Percentiles rank a stretch among this genome's conserved stretches.
phyloP scores from a whole-genome alignment of 345 rosid genomes.

The Corchorus olitorius region DNA sequence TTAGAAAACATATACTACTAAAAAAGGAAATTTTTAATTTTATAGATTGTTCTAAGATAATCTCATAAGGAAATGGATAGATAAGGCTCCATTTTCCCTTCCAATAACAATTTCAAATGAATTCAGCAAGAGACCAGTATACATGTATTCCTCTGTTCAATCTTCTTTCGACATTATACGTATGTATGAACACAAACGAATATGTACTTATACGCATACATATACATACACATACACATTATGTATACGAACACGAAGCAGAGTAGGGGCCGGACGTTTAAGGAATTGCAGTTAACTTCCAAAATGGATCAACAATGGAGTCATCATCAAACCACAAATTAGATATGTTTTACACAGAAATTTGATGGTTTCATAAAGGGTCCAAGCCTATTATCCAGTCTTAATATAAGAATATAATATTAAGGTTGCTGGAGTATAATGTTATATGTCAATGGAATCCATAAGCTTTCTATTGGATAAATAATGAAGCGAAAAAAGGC shows the following conservation, averaged over 20 bases:
- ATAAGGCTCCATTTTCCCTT: too few relatives aligned
- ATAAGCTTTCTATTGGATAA: constrained; percentile 19
- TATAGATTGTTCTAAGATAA: too few relatives aligned
- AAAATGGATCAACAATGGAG: background rate
- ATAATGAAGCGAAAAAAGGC: constrained; percentile 3
- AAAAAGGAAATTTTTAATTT: too few relatives aligned
- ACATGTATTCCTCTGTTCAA: background rate
- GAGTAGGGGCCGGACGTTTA: background rate
- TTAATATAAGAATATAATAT: background rate
- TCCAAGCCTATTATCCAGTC: background rate
- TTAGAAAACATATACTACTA: too few relatives aligned
- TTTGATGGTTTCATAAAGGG: background rate
- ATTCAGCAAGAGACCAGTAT: background rate
- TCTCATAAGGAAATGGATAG: too few relatives aligned
- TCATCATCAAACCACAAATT: background rate
- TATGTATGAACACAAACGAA: background rate
- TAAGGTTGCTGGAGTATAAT: background rate
- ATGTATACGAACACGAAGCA: background rate
- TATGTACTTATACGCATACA: too few relatives aligned
- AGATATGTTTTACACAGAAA: background rate
- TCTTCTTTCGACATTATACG: background rate
- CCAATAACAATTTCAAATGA: too few relatives aligned
- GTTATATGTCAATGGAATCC: background rate
- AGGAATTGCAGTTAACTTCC: background rate
- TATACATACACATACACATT: too few relatives aligned